Evolutionary conservation across 371 early-diverging fungal genomes (phyloP), one percentile per base, ranked within the genome.

Genomic region (Chytridium lagenaria): DNA sequence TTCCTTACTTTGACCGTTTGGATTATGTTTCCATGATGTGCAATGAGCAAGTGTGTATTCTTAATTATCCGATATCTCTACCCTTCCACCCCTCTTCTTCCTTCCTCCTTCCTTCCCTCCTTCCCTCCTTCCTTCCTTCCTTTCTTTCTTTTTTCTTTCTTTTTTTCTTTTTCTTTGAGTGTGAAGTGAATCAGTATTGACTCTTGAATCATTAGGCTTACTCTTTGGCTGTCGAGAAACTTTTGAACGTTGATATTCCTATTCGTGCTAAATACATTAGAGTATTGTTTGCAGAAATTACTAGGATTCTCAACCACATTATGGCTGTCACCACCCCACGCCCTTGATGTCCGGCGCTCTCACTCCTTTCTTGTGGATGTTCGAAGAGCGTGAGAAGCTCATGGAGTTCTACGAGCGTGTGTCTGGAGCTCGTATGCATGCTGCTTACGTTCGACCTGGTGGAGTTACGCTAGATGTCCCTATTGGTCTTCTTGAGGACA

Each of bases 381-480:
- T 97, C 78, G 98, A 98, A 85, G 98, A 98, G 86, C 95, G 98
- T 83, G 98, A 98, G 82, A 86, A 95, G 83, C 85, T 95, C 78
- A 96, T 98, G 93, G 98, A 98, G 86, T 97, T 95, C 80, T 98
- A 98, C 83, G 98, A 98, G 80, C 95, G 98, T 82, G 97, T 96
- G 57, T 95, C 94, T 15, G 98, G 98, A 49, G 97, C 98, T 36
- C 95, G 98, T 83, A 94, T 98, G 90, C 98, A 98, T 86, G 91
- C 97, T 40, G 96, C 96, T 65, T 98, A 97, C 77, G 94, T 98
- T 67, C 92, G 98, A 59, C 98, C 98, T 23, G 98, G 98, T 52
- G 98, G 98, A 79, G 98, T 98, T 23, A 88, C 96, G 1, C 85
- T 91, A 40, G 98, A 98, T 78, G 75, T 98, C 68, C 98, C 98